Evolutionary conservation across 2,329 filamentous ascomycete genomes (phyloP), one percentile per base, ranked within the genome.

Genomic region (Polytolypa hystricis): DNA sequence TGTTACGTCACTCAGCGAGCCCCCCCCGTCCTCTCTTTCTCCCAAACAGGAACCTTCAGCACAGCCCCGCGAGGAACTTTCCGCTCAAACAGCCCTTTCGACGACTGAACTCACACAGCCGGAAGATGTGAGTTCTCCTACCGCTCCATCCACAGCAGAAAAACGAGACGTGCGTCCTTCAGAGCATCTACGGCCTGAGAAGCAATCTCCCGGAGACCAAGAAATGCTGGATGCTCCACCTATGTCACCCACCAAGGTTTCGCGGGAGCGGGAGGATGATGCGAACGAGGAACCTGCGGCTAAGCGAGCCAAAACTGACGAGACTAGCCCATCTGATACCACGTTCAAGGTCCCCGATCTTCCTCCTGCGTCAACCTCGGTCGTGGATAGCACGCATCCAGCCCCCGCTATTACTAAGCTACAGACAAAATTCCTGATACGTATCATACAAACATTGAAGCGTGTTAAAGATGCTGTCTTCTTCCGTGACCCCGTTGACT

Each of bases 191-290:
- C 39, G 47, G 11, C 44, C 50, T 19, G 39, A 49, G 15, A 30
- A 49, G 11, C 47, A 52, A 16, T 29, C 42, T 8, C 40, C 43
- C 10, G 42, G 43, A 26, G 71, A 75, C 39, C 58, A 70, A 8
- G 56, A 64, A 27, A 75, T 76, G 71, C 53, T 57, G n/a, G 73
- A 77, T 43, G 71, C 63, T 1, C 65, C 70, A 0, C 51, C 60
- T 18, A 29, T 49, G 3, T 63, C 65, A 2, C 61, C 64, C 3
- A 55, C 57, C 3, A 89, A 87, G 60, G 54, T 81, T 9, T 70
- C 84, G 1, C 77, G 84, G 8, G 81, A 79, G 47, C 79, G 87
- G 10, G 85, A 93, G 40, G 79, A 85, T 4, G 85, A 93, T 45
- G 64, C 43, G 9, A 48, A 45, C 12, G 66, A 68, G 14, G 64